These are phyloP conservation scores for Phytopythium mirpurense DNA, from an alignment of 352 stramenopile species.

Conservation along the genomic window DNA sequence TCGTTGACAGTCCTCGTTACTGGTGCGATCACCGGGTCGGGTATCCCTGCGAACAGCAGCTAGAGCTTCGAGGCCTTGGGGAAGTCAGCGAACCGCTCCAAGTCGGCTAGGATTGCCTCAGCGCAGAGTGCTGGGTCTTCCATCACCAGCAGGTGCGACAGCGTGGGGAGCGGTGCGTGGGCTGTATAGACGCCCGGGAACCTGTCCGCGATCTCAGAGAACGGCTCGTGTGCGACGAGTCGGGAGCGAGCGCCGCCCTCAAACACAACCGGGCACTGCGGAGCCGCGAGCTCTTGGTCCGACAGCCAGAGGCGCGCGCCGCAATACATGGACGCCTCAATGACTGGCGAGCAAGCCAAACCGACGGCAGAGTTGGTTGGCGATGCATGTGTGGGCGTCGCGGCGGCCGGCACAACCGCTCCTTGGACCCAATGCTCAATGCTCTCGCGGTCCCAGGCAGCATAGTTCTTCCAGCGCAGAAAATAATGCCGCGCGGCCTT, in stretches of 20 bases:
- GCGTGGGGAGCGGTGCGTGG: conserved; percentile 16
- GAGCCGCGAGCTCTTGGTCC: conserved; percentile 8
- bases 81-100: conserved; percentile 9
- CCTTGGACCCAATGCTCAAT: conserved; percentile 29
- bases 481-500: conserved; percentile 23
- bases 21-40: too few relatives aligned
- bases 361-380: conserved; percentile 11
- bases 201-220: conserved; percentile 12
- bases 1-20: too few relatives aligned
- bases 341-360: conserved; percentile 19
- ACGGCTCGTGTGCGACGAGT: conserved; percentile 17
- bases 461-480: conserved; percentile 30
- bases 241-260: conserved; percentile 25
- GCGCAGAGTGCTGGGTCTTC: conserved; percentile 33
- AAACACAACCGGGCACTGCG: conserved; percentile 29
- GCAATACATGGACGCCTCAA: conserved; percentile 28
- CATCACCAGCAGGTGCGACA: conserved; percentile 32
- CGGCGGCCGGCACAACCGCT: conserved; percentile 12
- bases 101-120: conserved; percentile 21
- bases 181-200: conserved; percentile 24
- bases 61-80: background rate
- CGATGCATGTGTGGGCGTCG: background rate
- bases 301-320: conserved; percentile 20
- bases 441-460: conserved; percentile 28
- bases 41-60: too few relatives aligned